Base-by-base conservation (phyloP, 2,329 filamentous ascomycete species). In the Microdochium nivale region DNA sequence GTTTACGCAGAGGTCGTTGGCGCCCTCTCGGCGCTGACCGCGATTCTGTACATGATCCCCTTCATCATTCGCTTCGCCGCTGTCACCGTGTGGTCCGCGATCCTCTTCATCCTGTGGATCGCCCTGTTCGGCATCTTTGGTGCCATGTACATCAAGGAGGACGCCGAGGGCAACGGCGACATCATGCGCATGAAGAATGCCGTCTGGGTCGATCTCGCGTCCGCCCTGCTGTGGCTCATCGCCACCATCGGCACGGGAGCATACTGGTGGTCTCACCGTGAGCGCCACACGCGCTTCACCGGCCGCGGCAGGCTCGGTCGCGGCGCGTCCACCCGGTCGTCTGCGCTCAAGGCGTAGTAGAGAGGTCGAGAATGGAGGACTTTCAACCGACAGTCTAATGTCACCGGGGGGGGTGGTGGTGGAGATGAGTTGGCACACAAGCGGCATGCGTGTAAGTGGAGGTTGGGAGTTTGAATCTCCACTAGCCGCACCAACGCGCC, bases 41-140 rank as follows among this genome's bases (percentile, higher is more conserved):
- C 81, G 7, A 53, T 86, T 8, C 62, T 88, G 46, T 90, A 87
- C 68, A 72, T 84, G 51, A 63, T 89, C 9, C 81, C 87, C 4
- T 78, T 83, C 57, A 67, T 86, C 51, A 62, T 80, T 47, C 74
- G 76, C 54, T 69, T 78, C 55, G 72, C 73, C 23, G 56, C 74
- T 47, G 69, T 81, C 50, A 87, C 88, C 62, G 69, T 74, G 49
- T 90, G 88, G 84, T 86, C 90, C 66, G 70, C 76, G 35, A 64
- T 92, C 14, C 68, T 95, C 19, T 88, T 87, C 59, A 74, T 94
- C 56, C 78, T 95, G 27, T 95, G 88, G 85, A 81, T 90, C 54
- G 80, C 83, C 2, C 75, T 94, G 5, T 95, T 95, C 65, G 90
- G 89, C 19, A 72, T 94, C 54, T 96, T 96, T 65, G 90, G 84